Evolutionary conservation across 2,329 filamentous ascomycete species (phyloP).

Genomic region (Colletotrichum acutatum): DNA sequence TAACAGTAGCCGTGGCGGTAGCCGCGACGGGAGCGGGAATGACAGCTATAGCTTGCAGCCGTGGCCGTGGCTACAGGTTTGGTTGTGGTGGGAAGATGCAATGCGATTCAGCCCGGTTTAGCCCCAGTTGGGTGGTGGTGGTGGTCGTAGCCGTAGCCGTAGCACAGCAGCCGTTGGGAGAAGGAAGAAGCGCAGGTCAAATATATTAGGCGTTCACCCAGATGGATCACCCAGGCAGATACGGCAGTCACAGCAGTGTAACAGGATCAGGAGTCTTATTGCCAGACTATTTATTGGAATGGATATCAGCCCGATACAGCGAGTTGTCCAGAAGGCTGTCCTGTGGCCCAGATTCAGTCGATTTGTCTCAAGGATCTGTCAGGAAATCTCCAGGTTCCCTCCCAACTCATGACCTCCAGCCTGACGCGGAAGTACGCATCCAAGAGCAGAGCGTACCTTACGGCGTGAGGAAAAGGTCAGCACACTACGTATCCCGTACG

Average conservation of each 20-base stretch:
- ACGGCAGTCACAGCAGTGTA: background rate
- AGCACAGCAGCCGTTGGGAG: background rate
- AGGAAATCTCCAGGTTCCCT: background rate
- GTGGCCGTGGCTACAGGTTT: background rate
- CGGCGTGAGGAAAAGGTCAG: background rate
- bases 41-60: background rate
- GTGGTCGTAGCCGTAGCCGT: background rate
- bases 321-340: background rate
- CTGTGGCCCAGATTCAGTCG: background rate
- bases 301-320: background rate
- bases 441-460: too few relatives aligned
- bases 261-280: background rate
- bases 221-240: background rate
- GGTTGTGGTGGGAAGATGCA: background rate
- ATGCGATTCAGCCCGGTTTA: background rate
- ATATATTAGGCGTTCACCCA: background rate
- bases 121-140: background rate
- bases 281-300: background rate
- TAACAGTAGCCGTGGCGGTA: background rate
- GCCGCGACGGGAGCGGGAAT: background rate
- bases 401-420: background rate
- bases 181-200: background rate
- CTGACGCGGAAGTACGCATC: background rate
- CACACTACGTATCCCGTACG: background rate
- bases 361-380: conserved; percentile 10